Conservation (phyloP, 2,329 filamentous ascomycete genomes). For the Ceratocystis eucalypticola region DNA sequence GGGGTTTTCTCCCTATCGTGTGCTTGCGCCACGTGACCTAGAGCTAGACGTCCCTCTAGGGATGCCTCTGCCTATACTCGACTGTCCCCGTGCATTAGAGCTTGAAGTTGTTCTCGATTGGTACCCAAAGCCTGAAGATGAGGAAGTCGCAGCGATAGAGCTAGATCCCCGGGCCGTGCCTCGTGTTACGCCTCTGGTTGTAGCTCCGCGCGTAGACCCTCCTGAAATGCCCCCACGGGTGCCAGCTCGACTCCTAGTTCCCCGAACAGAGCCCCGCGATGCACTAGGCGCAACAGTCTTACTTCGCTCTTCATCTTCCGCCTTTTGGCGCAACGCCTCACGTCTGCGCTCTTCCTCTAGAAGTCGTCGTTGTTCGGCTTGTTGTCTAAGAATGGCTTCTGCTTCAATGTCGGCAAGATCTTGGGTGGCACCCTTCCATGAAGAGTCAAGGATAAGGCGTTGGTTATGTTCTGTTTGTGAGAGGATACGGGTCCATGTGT, state of each 20-base stretch:
- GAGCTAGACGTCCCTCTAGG: constrained; percentile 23
- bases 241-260: constrained; percentile 4
- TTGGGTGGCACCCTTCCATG: constrained; percentile 78
- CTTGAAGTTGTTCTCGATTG: constrained; percentile 22
- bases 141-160: background rate
- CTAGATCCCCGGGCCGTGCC: constrained; percentile 8
- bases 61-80: constrained; percentile 28
- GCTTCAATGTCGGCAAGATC: constrained; percentile 79
- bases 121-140: constrained; percentile 24
- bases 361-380: constrained; percentile 62
- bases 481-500: constrained; percentile 91
- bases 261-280: constrained; percentile 21
- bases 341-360: constrained; percentile 66
- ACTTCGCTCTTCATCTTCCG: constrained; percentile 45
- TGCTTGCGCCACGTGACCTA: constrained; percentile 11
- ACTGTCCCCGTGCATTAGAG: constrained; percentile 25
- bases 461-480: constrained; percentile 97
- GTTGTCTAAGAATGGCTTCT: constrained; percentile 58
- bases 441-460: constrained; percentile 71
- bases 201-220: constrained; percentile 17
- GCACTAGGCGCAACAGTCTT: constrained; percentile 25
- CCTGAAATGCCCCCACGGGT: background rate
- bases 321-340: constrained; percentile 52
- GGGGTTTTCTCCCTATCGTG: background rate
- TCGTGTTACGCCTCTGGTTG: background rate